phyloP scores from a whole-genome alignment of 176 grass and related monocot genomes.

The Hordeum vulgare region MorexV3_pseudomolecules_assembly NC_058518.1:367455369-367455868 shows the following conservation, averaged over 20 bases:
- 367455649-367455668: constrained; percentile 48
- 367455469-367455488: constrained; percentile 17
- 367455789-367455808: constrained; percentile 61
- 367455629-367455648: constrained; percentile 73
- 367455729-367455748: constrained; percentile 52
- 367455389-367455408: not conserved
- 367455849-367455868: not conserved
- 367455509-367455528: constrained; percentile 43
- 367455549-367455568: constrained; percentile 23
- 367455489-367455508: constrained; percentile 44
- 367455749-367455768: constrained; percentile 56
- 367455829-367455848: not conserved
- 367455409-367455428: constrained; percentile 9
- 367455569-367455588: constrained; percentile 32
- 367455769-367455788: constrained; percentile 32
- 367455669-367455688: constrained; percentile 72
- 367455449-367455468: constrained; percentile 35
- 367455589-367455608: constrained; percentile 46
- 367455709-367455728: constrained; percentile 46
- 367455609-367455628: constrained; percentile 52
- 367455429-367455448: constrained; percentile 6
- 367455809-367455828: not conserved
- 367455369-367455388: not conserved
- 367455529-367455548: constrained; percentile 36
- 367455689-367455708: constrained; percentile 49